Percentiles rank a stretch among this genome's conserved stretches.
Evolutionary conservation across 805 yeast genomes (phyloP).

Genomic region (Hanseniaspora hatyaiensis): DNA sequence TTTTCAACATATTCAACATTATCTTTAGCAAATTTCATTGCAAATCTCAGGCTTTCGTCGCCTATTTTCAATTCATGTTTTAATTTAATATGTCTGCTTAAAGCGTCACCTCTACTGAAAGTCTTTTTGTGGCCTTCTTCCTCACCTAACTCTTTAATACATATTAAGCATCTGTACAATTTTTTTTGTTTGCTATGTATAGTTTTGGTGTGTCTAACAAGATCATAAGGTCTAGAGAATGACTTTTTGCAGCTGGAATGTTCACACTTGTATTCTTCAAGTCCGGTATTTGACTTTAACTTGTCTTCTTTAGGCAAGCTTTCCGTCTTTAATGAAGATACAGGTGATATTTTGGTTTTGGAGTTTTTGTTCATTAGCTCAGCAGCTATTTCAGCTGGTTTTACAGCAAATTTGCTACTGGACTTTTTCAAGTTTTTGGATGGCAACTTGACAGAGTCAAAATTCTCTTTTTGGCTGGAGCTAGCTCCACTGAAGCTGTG

Average conservation of each 20-base stretch:
- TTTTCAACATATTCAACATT: constrained; percentile 49
- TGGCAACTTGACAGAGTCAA: constrained; percentile 2
- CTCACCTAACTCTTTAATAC: constrained; percentile 41
- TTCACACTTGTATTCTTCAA: constrained; percentile 14
- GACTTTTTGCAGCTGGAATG: constrained; percentile 22
- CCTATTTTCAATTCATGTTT: constrained; percentile 57
- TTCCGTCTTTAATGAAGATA: constrained; percentile 6
- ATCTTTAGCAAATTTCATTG: constrained; percentile 64
- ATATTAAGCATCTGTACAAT: constrained; percentile 72
- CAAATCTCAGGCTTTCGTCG: constrained; percentile 55
- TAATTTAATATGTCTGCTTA: constrained; percentile 83
- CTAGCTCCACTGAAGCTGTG: no score
- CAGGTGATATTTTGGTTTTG: background rate
- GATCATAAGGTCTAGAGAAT: constrained; percentile 88
- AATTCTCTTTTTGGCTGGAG: no score
- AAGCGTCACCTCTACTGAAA: constrained; percentile 86
- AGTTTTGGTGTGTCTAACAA: constrained; percentile 90
- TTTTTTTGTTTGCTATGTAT: constrained; percentile 83
- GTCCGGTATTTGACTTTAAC: background rate
- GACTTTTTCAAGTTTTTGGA: constrained; percentile 1
- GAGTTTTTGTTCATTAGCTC: constrained; percentile 1
- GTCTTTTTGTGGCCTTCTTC: constrained; percentile 48
- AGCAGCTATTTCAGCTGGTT: constrained; percentile 2
- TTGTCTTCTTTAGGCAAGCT: constrained; percentile 7
- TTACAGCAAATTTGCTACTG: background rate